phyloP scores from a whole-genome alignment of 371 early-diverging fungal genomes.

The Dichotomocladium elegans region DNA sequence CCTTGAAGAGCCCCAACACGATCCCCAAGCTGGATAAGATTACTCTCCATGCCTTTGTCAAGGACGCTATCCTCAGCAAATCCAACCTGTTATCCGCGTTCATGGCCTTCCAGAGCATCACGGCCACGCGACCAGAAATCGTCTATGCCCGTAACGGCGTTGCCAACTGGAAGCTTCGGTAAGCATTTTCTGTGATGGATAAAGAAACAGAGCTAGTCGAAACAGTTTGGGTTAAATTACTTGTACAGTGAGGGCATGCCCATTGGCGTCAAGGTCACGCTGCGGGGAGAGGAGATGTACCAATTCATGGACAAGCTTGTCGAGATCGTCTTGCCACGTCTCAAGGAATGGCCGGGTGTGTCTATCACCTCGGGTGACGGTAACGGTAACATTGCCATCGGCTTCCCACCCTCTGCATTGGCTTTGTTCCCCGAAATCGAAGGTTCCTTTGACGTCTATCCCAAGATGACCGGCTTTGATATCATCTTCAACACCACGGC shows the following conservation, averaged over 20 bases:
- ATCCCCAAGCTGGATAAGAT: slow-evolving; percentile 69
- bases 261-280: slow-evolving; percentile 75
- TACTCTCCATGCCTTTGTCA: slow-evolving; percentile 74
- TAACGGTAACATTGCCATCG: slow-evolving; percentile 80
- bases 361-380: slow-evolving; percentile 74
- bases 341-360: slow-evolving; percentile 90
- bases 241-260: slow-evolving; percentile 78
- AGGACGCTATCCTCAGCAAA: slow-evolving; percentile 86
- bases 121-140: slow-evolving; percentile 79
- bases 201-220: too few species aligned
- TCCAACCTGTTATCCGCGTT: slow-evolving; percentile 83
- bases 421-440: slow-evolving; percentile 96
- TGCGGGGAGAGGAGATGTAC: slow-evolving; percentile 86
- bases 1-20: slow-evolving; percentile 41
- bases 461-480: slow-evolving; percentile 82
- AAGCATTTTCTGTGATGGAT: slow-evolving; percentile 23
- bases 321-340: slow-evolving; percentile 89
- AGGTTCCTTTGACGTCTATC: slow-evolving; percentile 89
- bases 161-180: slow-evolving; percentile 80
- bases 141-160: slow-evolving; percentile 80
- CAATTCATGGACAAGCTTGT: slow-evolving; percentile 92
- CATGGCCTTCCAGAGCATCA: slow-evolving; percentile 88
- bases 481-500: slow-evolving; percentile 86
- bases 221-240: too few species aligned
- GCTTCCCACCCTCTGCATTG: slow-evolving; percentile 78